Evolutionary conservation across 208 protist species (phyloP).

Genomic region (Leptomonas pyrrhocoris): DNA sequence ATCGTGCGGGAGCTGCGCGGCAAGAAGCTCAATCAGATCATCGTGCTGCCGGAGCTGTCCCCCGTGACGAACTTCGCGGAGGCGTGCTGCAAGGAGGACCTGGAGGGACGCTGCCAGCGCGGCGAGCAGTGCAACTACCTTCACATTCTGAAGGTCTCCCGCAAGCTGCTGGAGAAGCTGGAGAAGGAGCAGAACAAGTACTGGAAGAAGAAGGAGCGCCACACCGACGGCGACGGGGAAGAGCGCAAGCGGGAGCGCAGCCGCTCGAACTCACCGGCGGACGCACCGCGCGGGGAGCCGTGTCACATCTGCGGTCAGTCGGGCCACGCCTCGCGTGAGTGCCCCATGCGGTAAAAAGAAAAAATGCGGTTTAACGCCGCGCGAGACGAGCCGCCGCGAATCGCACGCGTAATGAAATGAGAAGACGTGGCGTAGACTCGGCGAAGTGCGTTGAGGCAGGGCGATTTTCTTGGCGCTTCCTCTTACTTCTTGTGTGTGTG

Average conservation of each 20-base stretch:
- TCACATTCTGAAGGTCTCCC: constrained; percentile 94
- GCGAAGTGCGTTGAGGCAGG: too few species aligned
- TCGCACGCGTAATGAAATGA: too few species aligned
- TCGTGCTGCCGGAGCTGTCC: constrained; percentile 95
- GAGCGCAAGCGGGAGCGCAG: constrained; percentile 60
- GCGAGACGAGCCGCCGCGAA: too few species aligned
- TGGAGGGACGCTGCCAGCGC: constrained; percentile 92
- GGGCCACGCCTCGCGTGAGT: constrained; percentile 65
- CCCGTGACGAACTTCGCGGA: constrained; percentile 98
- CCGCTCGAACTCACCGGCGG: constrained; percentile 21
- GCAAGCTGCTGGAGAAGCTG: constrained; percentile 82
- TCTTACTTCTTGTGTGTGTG: too few species aligned
- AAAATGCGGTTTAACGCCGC: too few species aligned
- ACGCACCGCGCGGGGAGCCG: constrained; percentile 33
- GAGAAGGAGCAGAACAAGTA: constrained; percentile 86
- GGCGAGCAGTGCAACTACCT: constrained; percentile 98
- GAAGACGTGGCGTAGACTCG: too few species aligned
- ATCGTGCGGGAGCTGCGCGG: constrained; percentile 84
- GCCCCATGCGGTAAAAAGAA: constrained; percentile 55
- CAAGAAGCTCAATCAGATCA: constrained; percentile 87
- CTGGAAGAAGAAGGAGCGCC: constrained; percentile 68
- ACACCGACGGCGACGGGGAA: constrained; percentile 14
- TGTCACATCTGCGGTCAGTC: constrained; percentile 75
- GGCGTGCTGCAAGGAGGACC: constrained; percentile 97
- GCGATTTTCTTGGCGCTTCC: too few species aligned